Base-by-base conservation (phyloP, 305 asterid genomes). In the Ajuga reptans region DNA sequence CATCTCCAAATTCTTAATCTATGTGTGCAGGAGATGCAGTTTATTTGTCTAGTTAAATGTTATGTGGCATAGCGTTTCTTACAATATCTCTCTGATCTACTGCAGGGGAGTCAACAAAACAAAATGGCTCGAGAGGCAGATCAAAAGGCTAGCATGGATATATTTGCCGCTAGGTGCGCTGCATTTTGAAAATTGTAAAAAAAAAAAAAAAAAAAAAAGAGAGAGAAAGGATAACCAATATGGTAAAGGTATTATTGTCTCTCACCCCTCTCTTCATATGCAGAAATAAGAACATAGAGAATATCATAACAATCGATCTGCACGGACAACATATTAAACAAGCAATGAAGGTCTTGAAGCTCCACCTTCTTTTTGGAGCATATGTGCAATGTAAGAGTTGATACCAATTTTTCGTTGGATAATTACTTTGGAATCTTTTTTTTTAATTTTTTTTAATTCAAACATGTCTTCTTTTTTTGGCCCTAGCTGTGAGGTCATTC, bases 301-400 rank as follows among this genome's bases (percentile, higher is more conserved):
- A 89, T 58, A 39, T 77, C 72, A 79, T 90, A 53, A 90, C 98
- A 15, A 90, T 92, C 18, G 98, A 92, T 86, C 87, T 92, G 68
- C 98, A 92, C 71, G 98, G 98, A 52, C 98, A 92, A 67, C 97
- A 92, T 74, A 85, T 92, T 56, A 87, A 92, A 76, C 95, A 82
- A 75, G 95, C 88, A 62, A 92, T 88, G 96, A 87, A 81, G 75
- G 92, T 92, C 80, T 76, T 92, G 85, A 90, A 92, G 82, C 90
- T 92, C 74, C 98, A 92, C 79, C 93, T 92, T 79, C 77, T 90
- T 15, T 92, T 92, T 63, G 98, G 98, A 72, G 97, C 95, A 58
- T 87, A 72, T 64, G 97, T 89, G 60, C 94, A 86, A 64, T 92
- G 98, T 92, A 88, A 85, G 91, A 69, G 66, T 78, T 81, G 73